A percentile compares a stretch with the other conserved stretches of the same genome.
phyloP scores from a whole-genome alignment of 192 early-diverging fungal genomes.

The Coemansia sp. region DNA sequence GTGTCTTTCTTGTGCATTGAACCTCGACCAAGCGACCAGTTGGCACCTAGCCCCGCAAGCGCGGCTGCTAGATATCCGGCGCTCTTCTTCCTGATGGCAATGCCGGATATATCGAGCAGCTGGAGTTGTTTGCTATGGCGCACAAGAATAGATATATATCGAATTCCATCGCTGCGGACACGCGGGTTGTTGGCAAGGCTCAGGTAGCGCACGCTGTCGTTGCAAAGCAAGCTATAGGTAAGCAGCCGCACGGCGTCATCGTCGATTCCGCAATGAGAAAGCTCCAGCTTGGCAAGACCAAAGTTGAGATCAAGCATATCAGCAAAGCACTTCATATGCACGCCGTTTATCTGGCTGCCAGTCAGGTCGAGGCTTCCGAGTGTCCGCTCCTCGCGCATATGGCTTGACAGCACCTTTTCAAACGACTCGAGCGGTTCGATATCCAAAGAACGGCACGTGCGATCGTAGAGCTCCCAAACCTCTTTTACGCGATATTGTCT shows the following conservation, averaged over 20 bases:
- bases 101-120: slow-evolving; percentile 69
- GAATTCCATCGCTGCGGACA: slow-evolving; percentile 69
- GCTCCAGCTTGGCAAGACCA: slow-evolving; percentile 64
- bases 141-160: slow-evolving; percentile 70
- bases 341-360: slow-evolving; percentile 58
- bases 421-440: slow-evolving; percentile 36
- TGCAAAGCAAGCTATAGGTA: slow-evolving; percentile 69
- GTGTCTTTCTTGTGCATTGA: slow-evolving; percentile 47
- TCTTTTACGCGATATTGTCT: slow-evolving; percentile 47
- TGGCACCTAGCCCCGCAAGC: slow-evolving; percentile 51
- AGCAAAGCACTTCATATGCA: slow-evolving; percentile 64
- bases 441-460: slow-evolving; percentile 35
- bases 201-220: slow-evolving; percentile 63
- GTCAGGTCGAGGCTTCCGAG: slow-evolving; percentile 45
- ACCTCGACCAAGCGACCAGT: slow-evolving; percentile 46
- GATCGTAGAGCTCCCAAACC: slow-evolving; percentile 47
- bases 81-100: slow-evolving; percentile 67
- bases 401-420: slow-evolving; percentile 29
- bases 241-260: slow-evolving; percentile 72
- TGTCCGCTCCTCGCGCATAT: slow-evolving; percentile 39
- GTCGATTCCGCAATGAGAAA: slow-evolving; percentile 70
- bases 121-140: slow-evolving; percentile 69
- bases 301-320: slow-evolving; percentile 75
- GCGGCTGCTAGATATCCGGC: slow-evolving; percentile 68
- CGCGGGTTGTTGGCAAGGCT: slow-evolving; percentile 69